Evolutionary conservation across 2,329 filamentous ascomycete species (phyloP), one percentile per base, ranked within the genome.

Genomic region (Cordyceps cicadae): DNA sequence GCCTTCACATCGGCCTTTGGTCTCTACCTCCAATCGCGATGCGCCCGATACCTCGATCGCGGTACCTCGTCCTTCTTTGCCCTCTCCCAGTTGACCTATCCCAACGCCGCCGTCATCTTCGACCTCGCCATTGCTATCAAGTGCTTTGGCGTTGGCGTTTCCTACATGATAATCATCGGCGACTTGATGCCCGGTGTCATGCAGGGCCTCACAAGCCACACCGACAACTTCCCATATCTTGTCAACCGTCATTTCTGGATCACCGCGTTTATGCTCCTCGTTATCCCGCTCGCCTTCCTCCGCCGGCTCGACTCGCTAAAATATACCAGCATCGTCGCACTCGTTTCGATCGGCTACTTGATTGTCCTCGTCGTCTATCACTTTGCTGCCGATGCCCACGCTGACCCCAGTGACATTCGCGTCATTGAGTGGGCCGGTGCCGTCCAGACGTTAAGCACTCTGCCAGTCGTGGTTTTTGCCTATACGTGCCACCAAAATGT

Each of bases 401-500:
- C 84, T 19, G 85, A 89, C 57, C 84, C 90, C 58, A 88, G 90
- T 14, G 83, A 87, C 11, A 85, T 99, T 62, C 85, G 89, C 54
- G 77, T 91, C 34, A 80, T 97, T 64, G 77, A 84, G 63, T 96
- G 91, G 87, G 87, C 86, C 49, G 90, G 93, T 8, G 81, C 90
- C 3, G 80, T 96, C 11, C 83, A 88, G 41, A 87, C 89, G 7
- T 79, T 99, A 58, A 91, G 90, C 67, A 92, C 89, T 64, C 85
- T 99, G 65, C 94, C 94, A 0, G 92, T 99, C 58, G 92, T 97
- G 61, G 90, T 99, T 2, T 99, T 99, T 79, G 94, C 93, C n/a
- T 99, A 97, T 72, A 99, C 94, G 1, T 99, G 94, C 72, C 94
- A 99, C 74, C 94, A 99, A 70, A 99, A 99, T 72, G 90, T 94